Evolutionary conservation across 768 basidiomycete species (phyloP).

Genomic region (Leccinum subgranulosum): DNA sequence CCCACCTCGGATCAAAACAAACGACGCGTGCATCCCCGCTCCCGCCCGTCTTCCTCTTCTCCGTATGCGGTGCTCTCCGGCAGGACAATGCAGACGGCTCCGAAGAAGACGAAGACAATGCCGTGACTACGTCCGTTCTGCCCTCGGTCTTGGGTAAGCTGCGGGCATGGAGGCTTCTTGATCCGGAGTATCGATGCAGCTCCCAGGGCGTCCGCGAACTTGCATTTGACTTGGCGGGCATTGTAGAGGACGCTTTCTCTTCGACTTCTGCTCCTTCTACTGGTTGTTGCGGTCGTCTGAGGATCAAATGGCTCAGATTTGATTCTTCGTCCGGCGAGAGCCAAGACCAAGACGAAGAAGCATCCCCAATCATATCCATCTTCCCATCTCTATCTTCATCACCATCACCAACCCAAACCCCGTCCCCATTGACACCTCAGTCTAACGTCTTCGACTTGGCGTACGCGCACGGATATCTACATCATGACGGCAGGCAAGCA

Average conservation of each 20-base stretch:
- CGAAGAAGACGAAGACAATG: not conserved
- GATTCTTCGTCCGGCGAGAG: conserved; percentile 4
- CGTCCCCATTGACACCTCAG: conserved; percentile 2
- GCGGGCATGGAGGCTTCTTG: conserved; percentile 25
- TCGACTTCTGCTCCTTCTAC: not conserved
- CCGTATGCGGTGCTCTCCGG: conserved; percentile 21
- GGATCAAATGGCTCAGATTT: conserved; percentile 18
- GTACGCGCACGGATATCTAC: not conserved
- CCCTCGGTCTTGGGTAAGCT: conserved; percentile 23
- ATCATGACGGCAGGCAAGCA: not conserved
- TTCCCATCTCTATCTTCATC: not conserved
- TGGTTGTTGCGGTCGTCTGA: conserved; percentile 1
- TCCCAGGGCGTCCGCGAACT: conserved; percentile 11
- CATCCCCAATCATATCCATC: not conserved
- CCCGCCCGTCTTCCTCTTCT: conserved; percentile 19
- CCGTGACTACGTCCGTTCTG: conserved; percentile 9
- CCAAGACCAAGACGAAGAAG: conserved; percentile 1
- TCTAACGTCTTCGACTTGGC: conserved; percentile 1
- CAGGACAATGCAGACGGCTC: not conserved
- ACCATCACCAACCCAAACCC: not conserved
- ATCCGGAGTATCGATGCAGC: conserved; percentile 13
- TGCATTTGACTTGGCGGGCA: conserved; percentile 20
- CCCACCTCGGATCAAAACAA: conserved; percentile 4
- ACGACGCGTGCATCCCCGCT: not conserved
- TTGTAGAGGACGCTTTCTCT: not conserved